Conservation (phyloP, 176 grass and related monocot species). For the Poa pratensis region DNA sequence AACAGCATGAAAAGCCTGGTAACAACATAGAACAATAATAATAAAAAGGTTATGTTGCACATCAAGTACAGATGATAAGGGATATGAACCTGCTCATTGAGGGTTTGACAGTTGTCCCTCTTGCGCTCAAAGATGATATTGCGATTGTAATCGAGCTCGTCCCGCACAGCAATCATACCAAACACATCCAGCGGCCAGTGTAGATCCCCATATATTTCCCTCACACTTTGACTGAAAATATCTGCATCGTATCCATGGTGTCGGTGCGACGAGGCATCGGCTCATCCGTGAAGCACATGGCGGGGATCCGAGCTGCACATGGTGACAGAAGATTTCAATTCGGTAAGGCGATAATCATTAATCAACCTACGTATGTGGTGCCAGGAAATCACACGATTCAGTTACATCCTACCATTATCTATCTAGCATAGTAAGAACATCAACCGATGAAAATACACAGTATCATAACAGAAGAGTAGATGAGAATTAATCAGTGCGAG, state of each 20-base stretch:
- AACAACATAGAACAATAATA: background rate
- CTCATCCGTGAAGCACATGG: background rate
- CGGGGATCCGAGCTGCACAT: background rate
- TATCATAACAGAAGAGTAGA: too few relatives aligned
- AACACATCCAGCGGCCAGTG: slow-evolving; percentile 10
- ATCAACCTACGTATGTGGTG: background rate
- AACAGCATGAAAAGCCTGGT: background rate
- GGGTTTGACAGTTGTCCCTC: slow-evolving; percentile 13
- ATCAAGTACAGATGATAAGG: background rate
- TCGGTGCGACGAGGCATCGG: background rate
- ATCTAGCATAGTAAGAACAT: background rate
- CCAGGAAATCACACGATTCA: background rate
- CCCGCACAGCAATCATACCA: slow-evolving; percentile 5
- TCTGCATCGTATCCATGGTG: background rate
- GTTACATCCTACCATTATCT: background rate
- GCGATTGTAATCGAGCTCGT: background rate
- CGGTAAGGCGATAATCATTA: background rate
- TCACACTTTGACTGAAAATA: slow-evolving; percentile 27
- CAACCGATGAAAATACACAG: too few relatives aligned
- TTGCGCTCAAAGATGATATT: slow-evolving; percentile 18
- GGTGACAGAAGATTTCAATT: background rate
- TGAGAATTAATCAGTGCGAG: too few relatives aligned
- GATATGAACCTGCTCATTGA: background rate
- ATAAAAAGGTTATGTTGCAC: background rate
- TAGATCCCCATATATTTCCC: background rate